Evolutionary conservation across 108 stramenopile genomes (phyloP), one percentile per base, ranked within the genome.

Genomic region (Cyclotella atomus): DNA sequence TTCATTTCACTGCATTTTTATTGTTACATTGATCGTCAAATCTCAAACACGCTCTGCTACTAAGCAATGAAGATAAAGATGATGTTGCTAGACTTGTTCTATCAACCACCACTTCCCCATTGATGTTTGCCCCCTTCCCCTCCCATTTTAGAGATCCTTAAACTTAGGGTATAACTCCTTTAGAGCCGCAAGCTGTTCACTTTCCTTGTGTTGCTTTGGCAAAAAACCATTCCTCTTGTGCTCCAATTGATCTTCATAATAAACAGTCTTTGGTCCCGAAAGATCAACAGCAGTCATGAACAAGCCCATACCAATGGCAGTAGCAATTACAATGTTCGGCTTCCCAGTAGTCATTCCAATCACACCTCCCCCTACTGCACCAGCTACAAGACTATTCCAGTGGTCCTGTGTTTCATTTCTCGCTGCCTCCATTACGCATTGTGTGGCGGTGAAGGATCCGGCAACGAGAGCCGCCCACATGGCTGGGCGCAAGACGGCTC

Each of bases 261-360:
- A 56, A 21, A 77, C 82, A 9, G 82, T 75, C 30, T 43, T 65
- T 0, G 56, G 35, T 28, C 77, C 73, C 25, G 82, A 73, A 56
- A 79, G 34, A 72, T 83, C 82, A 59, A 83, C 10, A 20, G 73
- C 72, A 35, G 72, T 65, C 75, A 83, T 83, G 28, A 83, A 79
- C 17, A 83, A 45, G 21, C 82, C 82, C 52, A 68, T 72, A 8
- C 62, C 82, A 52, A 83, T 64, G 3, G 82, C 72, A 34, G 77
- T 68, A 21, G 77, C 68, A 28, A 71, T 68, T 9, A 79, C 53
- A 64, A 79, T 75, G 21, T 78, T 70, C 17, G 77, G 77, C 32
- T 73, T 59, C 38, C 77, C 72, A 16, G 52, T 75, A 14, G 67
- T 74, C 29, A 73, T 35, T 14, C 82, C 82, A 25, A 79, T 66